phyloP scores from a whole-genome alignment of 495 filamentous ascomycete species.

The Massariosphaeria phaeospora region DNA sequence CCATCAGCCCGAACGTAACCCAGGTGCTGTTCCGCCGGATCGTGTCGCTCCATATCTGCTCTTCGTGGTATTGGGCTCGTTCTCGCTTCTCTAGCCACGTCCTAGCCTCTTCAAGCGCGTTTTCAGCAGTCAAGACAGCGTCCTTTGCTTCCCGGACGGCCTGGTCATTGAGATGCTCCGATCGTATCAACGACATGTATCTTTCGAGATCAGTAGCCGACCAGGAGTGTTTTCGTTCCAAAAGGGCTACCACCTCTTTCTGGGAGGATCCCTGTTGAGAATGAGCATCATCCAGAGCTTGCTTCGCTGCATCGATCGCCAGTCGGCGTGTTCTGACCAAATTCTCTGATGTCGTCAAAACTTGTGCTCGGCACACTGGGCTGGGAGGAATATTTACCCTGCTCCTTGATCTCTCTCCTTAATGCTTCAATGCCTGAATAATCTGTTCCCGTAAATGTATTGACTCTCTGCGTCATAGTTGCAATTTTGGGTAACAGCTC shows the following conservation, averaged over 20 bases:
- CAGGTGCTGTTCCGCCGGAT: conserved; percentile 94
- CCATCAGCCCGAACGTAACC: conserved; percentile 98
- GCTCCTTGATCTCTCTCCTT: conserved; percentile 65
- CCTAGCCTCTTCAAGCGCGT: conserved; percentile 68
- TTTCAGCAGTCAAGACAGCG: conserved; percentile 66
- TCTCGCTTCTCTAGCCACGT: conserved; percentile 71
- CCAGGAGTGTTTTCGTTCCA: conserved; percentile 93
- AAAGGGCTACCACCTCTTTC: conserved; percentile 88
- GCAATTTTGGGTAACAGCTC: conserved; percentile 78
- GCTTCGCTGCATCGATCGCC: conserved; percentile 64
- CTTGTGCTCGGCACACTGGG: too few species aligned
- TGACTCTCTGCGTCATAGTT: conserved; percentile 78
- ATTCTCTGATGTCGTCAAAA: conserved; percentile 53
- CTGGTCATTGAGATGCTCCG: conserved; percentile 89
- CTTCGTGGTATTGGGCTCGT: conserved; percentile 89
- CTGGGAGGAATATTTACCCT: too few species aligned
- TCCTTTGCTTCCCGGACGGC: conserved; percentile 71
- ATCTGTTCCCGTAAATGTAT: conserved; percentile 74
- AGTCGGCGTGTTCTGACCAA: conserved; percentile 58
- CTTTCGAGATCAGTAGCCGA: conserved; percentile 80
- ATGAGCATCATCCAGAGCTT: conserved; percentile 71
- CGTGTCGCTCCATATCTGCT: conserved; percentile 98
- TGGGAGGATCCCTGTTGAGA: conserved; percentile 76
- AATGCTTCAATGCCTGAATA: conserved; percentile 89
- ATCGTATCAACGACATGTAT: conserved; percentile 87